Base-by-base conservation (phyloP, 371 early-diverging fungal species). In the Mortierella sp. region DNA sequence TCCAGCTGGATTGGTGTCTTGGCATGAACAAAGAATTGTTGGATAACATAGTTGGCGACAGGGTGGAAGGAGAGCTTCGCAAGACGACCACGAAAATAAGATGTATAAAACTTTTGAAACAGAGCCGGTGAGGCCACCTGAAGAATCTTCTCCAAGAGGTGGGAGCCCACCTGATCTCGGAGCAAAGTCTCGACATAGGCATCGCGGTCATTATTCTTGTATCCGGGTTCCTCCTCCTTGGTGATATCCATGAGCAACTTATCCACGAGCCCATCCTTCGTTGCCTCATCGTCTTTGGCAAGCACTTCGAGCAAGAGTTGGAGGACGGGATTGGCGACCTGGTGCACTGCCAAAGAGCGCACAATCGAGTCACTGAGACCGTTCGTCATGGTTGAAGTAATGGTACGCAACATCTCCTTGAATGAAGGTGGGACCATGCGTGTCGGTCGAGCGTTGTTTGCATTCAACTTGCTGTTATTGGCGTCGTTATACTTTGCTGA, bases 1-100 rank as follows among this genome's bases (percentile, higher is more conserved):
- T 82, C 79, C 2, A 93, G 73, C 69, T 93, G 93, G 2, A 81
- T 73, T 7, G 79, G 74, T 41, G 80, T 88, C 50, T 87, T 84
- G 31, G 84, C 90, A 52, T 87, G 78, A 24, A 82, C 79, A 39
- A 94, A 82, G 64, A 93, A 70, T 31, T 86, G 80, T 81, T 95
- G 95, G 24, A 95, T 87, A 3, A 93, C 93, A 84, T 91, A 94
- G 71, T 95, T 95, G 67, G 90, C 85, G n/a, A 89, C 82, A 12
- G 87, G 87, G 64, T 93, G 89, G 54, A 85, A 67, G 56, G 90
- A 87, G 55, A 92, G 85, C 60, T 86, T 83, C 48, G 80, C 79
- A 9, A 94, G 64, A 23, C 85, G 86, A 23, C 81, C 81, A n/a
- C 85, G 80, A 66, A 95, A 85, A 63, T 90, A 87, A 0, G 82